Base-by-base conservation (phyloP, 805 yeast genomes). In the Kockiozyma suomiensis region DNA sequence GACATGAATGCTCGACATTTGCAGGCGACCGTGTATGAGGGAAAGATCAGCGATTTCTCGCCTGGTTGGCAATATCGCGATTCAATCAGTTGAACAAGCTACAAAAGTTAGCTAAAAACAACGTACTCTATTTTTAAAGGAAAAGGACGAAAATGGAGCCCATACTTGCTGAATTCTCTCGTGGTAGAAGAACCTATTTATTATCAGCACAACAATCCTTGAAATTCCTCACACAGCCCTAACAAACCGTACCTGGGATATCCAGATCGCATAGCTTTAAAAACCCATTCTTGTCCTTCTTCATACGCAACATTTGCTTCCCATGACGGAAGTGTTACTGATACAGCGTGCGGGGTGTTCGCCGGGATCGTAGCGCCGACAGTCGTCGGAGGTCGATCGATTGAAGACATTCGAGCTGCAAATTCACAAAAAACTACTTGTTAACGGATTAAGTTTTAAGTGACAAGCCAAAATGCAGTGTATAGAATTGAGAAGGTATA, bases 281-380 rank as follows among this genome's bases (percentile, higher is more conserved):
- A 85, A 3, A 91, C 90, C 87, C 90, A 85, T 21, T 82, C 85
- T 69, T 88, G 86, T 19, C 97, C 96, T 73, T 89, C 94, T 72
- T 91, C 97, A 70, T 94, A 94, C 2, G 90, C 97, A 0, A 94
- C 88, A 3, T 88, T 90, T 47, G 96, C 90, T 50, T 84, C 87
- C 99, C 98, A 94, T 0, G 97, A 88, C 6, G 99, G 99, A 35
- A 93, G 79, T 1, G 96, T 88, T 49, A 93, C 97, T 12, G 97
- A 89, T 1, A 93, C 97, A 0, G 97, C 97, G 73, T 94, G 98
- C 2, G 87, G 85, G 0, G 96, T 87, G 72, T 90, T 86, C 61
- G 88, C 86, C 2, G 99, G 97, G 59, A 94, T 92, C 1, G 97
- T 84, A 17, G 82, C 87, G 2, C 97, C 97, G 17, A 90, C 81